Evolutionary conservation across 2,329 filamentous ascomycete species (phyloP), one percentile per base, ranked within the genome.

Genomic region (Zelopaecilomyces penicillatus): DNA sequence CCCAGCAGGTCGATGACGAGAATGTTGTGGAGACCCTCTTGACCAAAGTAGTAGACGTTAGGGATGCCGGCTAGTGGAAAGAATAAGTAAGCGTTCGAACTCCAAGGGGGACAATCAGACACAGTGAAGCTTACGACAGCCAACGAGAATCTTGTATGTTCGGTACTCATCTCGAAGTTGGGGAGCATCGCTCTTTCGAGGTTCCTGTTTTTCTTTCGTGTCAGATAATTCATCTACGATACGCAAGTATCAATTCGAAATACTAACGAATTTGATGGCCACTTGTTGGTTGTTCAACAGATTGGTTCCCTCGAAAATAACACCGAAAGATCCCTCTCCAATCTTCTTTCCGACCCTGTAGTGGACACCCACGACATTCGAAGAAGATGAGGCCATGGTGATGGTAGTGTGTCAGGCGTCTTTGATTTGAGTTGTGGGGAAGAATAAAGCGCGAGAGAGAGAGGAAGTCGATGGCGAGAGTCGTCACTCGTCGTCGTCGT

Each of bases 301-400:
- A 67, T 98, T 98, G 62, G 90, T 97, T 57, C 93, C 93, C 70
- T 97, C 93, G 62, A 97, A 97, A 64, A 97, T 96, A 58, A 97
- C 93, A 74, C 91, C 91, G 62, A 97, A 97, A 34, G 89, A 95
- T 54, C 91, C 91, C 79, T 97, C 93, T 66, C 93, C 93, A 58
- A 98, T 97, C 75, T 98, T 98, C 80, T 97, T 97, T 59, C 93
- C 93, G 55, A 98, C 93, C 55, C 93, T 81, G 70, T 98, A 98
- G 73, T 98, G 93, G 56, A 98, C 93, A 64, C 93, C 93, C 61
- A 97, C 93, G 56, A 98, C 93, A 70, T 97, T 97, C 50, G 89
- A 95, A 52, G 87, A 93, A 49, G 85, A 88, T 53, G 87, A 90
- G 47, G 87, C 82, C 87, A 93, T 93, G 64, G 60, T 64, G 64